phyloP scores from a whole-genome alignment of 176 grass and related monocot species.

The bread wheat (Triticum aestivum) region DNA sequence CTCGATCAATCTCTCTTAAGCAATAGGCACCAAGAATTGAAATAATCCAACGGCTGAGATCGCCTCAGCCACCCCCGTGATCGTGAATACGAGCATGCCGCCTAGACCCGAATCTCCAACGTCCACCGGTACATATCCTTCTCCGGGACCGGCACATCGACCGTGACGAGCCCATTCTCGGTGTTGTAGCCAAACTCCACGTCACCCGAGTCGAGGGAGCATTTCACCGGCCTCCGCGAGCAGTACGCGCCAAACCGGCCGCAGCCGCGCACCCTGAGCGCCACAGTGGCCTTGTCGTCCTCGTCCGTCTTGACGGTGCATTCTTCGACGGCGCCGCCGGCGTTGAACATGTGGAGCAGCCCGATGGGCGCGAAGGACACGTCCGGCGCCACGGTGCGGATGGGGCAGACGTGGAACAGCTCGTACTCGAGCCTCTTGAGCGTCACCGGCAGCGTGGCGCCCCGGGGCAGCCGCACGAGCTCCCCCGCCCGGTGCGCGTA shows the following conservation, averaged over 20 bases:
- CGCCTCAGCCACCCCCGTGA: not conserved
- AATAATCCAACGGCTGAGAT: not conserved
- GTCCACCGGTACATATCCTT: conserved; percentile 61
- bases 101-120: conserved; percentile 56
- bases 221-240: conserved; percentile 51
- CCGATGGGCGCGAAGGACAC: conserved; percentile 56
- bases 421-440: conserved; percentile 73
- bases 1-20: not conserved
- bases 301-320: conserved; percentile 7
- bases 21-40: not conserved
- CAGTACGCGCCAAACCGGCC: conserved; percentile 75
- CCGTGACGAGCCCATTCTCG: conserved; percentile 41
- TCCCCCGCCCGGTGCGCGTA: conserved; percentile 49
- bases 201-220: conserved; percentile 43
- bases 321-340: conserved; percentile 71
- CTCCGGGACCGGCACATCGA: conserved; percentile 62
- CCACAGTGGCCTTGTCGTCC: not conserved
- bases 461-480: conserved; percentile 58
- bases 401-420: conserved; percentile 69
- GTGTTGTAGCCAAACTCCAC: conserved; percentile 50
- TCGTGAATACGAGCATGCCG: not conserved
- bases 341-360: conserved; percentile 82
- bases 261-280: conserved; percentile 52
- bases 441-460: conserved; percentile 59
- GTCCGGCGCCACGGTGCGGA: conserved; percentile 33